Base-by-base conservation (phyloP, 306 rosid genomes). In the Leucaena leucocephala region DNA sequence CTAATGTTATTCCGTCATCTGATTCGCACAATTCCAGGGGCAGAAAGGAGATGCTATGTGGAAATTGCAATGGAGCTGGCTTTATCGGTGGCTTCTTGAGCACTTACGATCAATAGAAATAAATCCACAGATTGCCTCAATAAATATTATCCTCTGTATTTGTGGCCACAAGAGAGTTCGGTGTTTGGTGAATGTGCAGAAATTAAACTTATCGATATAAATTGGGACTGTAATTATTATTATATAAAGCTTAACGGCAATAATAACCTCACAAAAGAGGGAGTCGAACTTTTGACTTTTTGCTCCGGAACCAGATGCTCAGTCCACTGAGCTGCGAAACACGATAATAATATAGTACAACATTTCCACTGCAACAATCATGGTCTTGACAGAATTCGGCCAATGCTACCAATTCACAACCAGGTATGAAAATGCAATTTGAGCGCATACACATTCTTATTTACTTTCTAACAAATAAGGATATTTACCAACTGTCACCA, bases 11-110 rank as follows among this genome's bases (percentile, higher is more conserved):
- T 39, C 21, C 69, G 22, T 44, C 68, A n/a, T 43, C 14, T 44
- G 55, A 68, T 21, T 39, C 39, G n/a, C 39, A 21, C 34, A 48
- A 58, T 70, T 80, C 0, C 84, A 88, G 91, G 48, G 89, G 89
- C 50, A 83, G 83, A 66, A 85, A 85, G 73, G 89, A 88, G 48
- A 85, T 83, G 81, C 38, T 88, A 66, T 85, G 87, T 74, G 91
- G 91, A 55, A 88, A 84, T 79, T 85, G 91, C 86, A 88, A 88
- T 68, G 91, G 89, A 72, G 88, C 88, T 19, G 91, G 91, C 44
- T 88, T 88, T 59, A 12, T 85, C 48, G 91, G 88, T 27, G 27
- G 27, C 27, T 27, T 27, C 27, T 27, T 27, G 27, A 27, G 27
- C 27, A 27, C 27, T 27, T 17, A 72, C 52, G 91, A 88, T 78